Conservation (phyloP, 2,329 filamentous ascomycete species). For the Paramyrothecium roridum region DNA sequence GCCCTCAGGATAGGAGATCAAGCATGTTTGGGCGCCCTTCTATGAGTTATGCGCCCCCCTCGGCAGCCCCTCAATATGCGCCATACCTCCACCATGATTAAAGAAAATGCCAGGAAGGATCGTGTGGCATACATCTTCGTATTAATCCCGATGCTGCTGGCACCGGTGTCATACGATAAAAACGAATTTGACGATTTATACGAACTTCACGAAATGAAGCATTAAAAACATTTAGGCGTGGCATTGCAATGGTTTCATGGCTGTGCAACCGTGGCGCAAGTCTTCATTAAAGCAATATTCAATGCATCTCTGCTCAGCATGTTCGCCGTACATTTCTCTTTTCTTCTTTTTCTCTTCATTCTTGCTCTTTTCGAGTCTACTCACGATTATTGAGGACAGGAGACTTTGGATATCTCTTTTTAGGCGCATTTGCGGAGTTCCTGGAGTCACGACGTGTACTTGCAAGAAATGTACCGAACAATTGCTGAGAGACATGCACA, state of each 20-base stretch:
- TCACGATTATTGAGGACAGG: background rate
- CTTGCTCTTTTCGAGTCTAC: too few relatives aligned
- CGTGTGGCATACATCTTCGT: background rate
- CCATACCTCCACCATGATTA: background rate
- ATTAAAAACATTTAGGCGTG: background rate
- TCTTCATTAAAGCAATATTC: background rate
- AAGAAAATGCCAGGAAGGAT: background rate
- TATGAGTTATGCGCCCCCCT: conserved; percentile 13
- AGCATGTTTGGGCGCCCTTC: conserved; percentile 1
- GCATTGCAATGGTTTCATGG: background rate
- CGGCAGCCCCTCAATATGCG: conserved; percentile 14
- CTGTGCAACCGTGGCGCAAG: background rate
- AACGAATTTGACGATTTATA: background rate
- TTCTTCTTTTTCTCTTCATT: too few relatives aligned
- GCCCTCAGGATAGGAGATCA: conserved; percentile 18
- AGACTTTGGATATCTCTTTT: background rate
- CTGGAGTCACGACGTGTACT: background rate
- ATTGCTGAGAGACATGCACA: too few relatives aligned
- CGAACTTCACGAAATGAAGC: background rate
- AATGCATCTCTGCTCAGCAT: background rate
- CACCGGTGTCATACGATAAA: background rate
- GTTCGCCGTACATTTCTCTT: background rate
- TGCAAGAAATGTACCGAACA: too few relatives aligned
- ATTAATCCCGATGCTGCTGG: background rate
- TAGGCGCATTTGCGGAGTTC: background rate